Evolutionary conservation across 2,329 filamentous ascomycete species (phyloP).

Genomic region (Diaporthe amygdali): DNA sequence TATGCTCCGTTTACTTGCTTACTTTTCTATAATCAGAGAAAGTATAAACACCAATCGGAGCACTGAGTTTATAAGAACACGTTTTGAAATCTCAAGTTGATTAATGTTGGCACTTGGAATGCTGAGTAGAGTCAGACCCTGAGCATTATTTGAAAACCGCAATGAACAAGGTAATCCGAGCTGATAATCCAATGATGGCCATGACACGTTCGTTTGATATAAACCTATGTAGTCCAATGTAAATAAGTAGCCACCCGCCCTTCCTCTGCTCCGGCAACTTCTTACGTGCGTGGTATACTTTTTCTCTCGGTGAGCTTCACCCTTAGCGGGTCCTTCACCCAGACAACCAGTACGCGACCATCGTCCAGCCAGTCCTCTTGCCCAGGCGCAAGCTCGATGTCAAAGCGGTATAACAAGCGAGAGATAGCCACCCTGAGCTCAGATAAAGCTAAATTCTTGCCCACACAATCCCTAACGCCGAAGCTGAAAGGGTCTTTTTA

Average conservation of each 20-base stretch:
- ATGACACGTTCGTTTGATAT: no score
- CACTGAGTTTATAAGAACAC: no score
- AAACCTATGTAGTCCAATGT: no score
- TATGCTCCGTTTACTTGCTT: not conserved
- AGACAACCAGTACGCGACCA: not conserved
- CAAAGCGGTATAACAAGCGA: conserved; percentile 41
- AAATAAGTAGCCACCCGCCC: not conserved
- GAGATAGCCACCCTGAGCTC: conserved; percentile 41
- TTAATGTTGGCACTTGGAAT: no score
- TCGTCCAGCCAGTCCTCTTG: conserved; percentile 2
- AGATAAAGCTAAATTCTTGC: conserved; percentile 36
- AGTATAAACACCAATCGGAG: no score
- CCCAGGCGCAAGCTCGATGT: conserved; percentile 31
- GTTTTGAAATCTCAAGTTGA: no score
- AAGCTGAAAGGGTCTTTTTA: conserved; percentile 42
- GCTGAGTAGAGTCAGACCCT: no score
- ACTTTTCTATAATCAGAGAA: no score
- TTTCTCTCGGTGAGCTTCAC: conserved; percentile 5
- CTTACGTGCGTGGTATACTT: not conserved
- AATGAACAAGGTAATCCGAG: no score
- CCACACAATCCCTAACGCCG: conserved; percentile 29
- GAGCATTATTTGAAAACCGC: no score
- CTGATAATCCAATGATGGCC: no score
- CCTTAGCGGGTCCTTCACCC: conserved; percentile 5
- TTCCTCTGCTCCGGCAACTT: not conserved